phyloP scores from a whole-genome alignment of 139 green algal species.

The Tetraselmis striata region DNA sequence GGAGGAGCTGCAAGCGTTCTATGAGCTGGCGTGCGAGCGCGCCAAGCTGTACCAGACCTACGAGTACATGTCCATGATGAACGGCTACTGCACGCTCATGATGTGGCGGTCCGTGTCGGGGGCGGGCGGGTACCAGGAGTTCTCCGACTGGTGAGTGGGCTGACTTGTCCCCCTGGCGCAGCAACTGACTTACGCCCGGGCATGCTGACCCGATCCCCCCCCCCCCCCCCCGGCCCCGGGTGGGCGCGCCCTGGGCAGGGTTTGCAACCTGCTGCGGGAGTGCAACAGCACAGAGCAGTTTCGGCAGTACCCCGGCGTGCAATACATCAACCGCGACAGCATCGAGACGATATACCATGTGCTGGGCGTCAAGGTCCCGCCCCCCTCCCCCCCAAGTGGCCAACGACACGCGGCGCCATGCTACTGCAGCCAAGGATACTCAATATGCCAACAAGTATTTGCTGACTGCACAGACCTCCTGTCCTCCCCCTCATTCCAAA shows the following conservation, averaged over 20 bases:
- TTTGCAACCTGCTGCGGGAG: slow-evolving; percentile 26
- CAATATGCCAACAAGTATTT: neutral
- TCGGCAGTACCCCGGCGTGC: slow-evolving; percentile 1
- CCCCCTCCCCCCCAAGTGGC: neutral
- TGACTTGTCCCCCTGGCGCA: too few relatives aligned
- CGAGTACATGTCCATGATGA: slow-evolving; percentile 31
- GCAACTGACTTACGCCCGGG: too few relatives aligned
- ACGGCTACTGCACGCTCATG: slow-evolving; percentile 40
- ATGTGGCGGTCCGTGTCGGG: slow-evolving; percentile 24
- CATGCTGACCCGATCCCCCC: too few relatives aligned
- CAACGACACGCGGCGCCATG: too few relatives aligned
- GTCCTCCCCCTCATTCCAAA: neutral
- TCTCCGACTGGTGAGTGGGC: slow-evolving; percentile 25
- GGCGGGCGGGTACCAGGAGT: slow-evolving; percentile 17
- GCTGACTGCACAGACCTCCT: too few relatives aligned
- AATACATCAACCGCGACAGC: slow-evolving; percentile 29
- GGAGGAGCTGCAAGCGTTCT: slow-evolving; percentile 26
- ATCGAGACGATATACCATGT: slow-evolving; percentile 32
- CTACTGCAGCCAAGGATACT: neutral
- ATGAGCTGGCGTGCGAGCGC: slow-evolving; percentile 18
- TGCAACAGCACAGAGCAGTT: slow-evolving; percentile 15
- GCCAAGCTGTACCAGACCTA: slow-evolving; percentile 20
- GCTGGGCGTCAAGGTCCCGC: slow-evolving; percentile 21
- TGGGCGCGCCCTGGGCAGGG: slow-evolving; percentile 19
- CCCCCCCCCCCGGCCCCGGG: too few relatives aligned